These are phyloP conservation scores for Wallacemonas sp. DNA, from an alignment of 208 protist species.

Conservation along the genomic window DNA sequence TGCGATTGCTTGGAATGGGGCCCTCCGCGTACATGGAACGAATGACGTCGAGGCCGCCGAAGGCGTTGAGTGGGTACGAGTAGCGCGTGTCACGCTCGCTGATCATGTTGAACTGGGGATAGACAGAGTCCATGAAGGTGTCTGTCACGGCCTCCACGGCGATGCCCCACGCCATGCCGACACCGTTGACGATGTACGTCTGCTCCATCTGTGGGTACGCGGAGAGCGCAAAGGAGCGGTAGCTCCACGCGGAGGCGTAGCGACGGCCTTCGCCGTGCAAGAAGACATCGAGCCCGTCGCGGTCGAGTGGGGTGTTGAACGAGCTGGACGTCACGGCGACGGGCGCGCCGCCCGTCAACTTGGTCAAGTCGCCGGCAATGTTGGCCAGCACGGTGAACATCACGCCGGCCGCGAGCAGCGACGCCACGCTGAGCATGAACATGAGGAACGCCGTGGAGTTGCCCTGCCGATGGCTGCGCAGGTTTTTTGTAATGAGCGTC, in stretches of 20 bases:
- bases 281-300: constrained; percentile 44
- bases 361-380: constrained; percentile 38
- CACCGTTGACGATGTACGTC: constrained; percentile 34
- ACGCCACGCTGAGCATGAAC: constrained; percentile 92
- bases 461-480: constrained; percentile 79
- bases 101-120: constrained; percentile 58
- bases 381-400: constrained; percentile 63
- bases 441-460: constrained; percentile 96
- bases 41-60: constrained; percentile 55
- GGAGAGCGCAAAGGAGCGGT: constrained; percentile 57
- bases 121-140: constrained; percentile 60
- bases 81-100: constrained; percentile 30
- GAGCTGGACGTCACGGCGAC: constrained; percentile 38
- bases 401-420: constrained; percentile 87
- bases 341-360: constrained; percentile 58
- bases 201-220: constrained; percentile 65
- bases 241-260: constrained; percentile 57
- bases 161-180: constrained; percentile 30
- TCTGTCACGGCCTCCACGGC: constrained; percentile 43
- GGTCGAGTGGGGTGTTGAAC: constrained; percentile 50
- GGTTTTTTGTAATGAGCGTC: constrained; percentile 90
- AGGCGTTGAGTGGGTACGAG: constrained; percentile 27
- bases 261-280: constrained; percentile 27
- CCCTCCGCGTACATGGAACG: constrained; percentile 55
- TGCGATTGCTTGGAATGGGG: background rate